Percentiles rank a stretch among this genome's conserved stretches.
These are phyloP conservation scores for Rhizopogon vulgaris DNA, from an alignment of 768 basidiomycete genomes.

Conservation along the genomic window DNA sequence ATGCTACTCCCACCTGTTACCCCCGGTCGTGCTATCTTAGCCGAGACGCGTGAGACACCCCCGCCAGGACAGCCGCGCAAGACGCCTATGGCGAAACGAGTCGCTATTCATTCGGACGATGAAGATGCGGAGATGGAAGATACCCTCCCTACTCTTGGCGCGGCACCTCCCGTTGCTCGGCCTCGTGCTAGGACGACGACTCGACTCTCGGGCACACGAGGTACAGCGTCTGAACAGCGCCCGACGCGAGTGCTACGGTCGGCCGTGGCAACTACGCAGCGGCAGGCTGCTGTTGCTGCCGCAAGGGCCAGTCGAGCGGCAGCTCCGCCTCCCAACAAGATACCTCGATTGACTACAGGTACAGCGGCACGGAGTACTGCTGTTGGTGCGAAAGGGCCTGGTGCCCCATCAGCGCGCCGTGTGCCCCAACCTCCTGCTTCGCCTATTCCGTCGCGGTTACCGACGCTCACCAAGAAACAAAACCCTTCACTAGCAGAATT, in stretches of 20 bases:
- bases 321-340: slow-evolving; percentile 55
- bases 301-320: slow-evolving; percentile 34
- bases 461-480: slow-evolving; percentile 59
- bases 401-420: slow-evolving; percentile 28
- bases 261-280: slow-evolving; percentile 48
- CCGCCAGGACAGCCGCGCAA: slow-evolving; percentile 85
- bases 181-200: slow-evolving; percentile 32
- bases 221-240: slow-evolving; percentile 64
- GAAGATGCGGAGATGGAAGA: slow-evolving; percentile 57
- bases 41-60: slow-evolving; percentile 64
- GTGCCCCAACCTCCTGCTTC: slow-evolving; percentile 48
- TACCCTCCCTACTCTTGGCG: slow-evolving; percentile 55
- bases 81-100: slow-evolving; percentile 74
- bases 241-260: slow-evolving; percentile 73
- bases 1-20: slow-evolving; percentile 65
- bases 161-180: slow-evolving; percentile 34
- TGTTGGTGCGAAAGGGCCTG: slow-evolving; percentile 27
- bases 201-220: slow-evolving; percentile 37
- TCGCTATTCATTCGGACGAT: slow-evolving; percentile 61
- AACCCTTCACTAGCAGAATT: slow-evolving; percentile 46
- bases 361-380: slow-evolving; percentile 44
- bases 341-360: slow-evolving; percentile 57
- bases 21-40: slow-evolving; percentile 64
- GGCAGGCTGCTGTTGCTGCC: slow-evolving; percentile 38
- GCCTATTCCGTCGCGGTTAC: slow-evolving; percentile 71